Conservation (phyloP, 1,284 basidiomycete genomes). For the Agaricales sp. region DNA sequence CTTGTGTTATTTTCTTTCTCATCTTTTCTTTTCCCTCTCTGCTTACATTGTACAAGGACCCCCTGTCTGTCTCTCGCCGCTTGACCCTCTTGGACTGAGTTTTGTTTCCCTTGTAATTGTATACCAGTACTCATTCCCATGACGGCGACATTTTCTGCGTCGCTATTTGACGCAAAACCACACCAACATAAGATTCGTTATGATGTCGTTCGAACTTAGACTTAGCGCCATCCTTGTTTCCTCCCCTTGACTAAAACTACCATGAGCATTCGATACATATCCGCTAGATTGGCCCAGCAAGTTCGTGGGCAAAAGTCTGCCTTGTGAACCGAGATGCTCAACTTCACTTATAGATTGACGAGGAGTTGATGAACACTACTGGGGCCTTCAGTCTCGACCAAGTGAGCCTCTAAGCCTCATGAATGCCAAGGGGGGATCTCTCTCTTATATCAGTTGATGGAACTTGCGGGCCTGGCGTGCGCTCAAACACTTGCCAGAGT, state of each 20-base stretch:
- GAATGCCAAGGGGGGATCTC: not conserved
- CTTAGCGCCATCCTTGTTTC: too few species aligned
- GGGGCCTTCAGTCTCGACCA: slow-evolving; percentile 91
- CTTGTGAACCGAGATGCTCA: not conserved
- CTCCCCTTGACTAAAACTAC: slow-evolving; percentile 11
- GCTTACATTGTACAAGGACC: too few species aligned
- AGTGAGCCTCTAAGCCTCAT: slow-evolving; percentile 36
- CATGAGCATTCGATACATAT: slow-evolving; percentile 70
- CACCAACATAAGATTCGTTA: too few species aligned
- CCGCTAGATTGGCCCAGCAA: slow-evolving; percentile 75
- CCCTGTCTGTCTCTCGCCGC: not conserved
- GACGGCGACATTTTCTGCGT: too few species aligned
- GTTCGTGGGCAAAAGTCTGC: slow-evolving; percentile 24
- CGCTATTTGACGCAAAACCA: too few species aligned
- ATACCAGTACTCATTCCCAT: too few species aligned
- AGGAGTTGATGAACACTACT: slow-evolving; percentile 77
- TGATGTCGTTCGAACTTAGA: too few species aligned
- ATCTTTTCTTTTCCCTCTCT: not conserved
- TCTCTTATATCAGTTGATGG: slow-evolving; percentile 68
- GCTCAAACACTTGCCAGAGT: slow-evolving; percentile 80
- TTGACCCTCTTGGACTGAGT: not conserved
- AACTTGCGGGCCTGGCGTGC: slow-evolving; percentile 94
- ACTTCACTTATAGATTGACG: slow-evolving; percentile 60
- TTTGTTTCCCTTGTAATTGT: not conserved
- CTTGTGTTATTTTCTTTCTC: not conserved